Percentiles rank a stretch among this genome's conserved stretches.
Evolutionary conservation across 1,284 basidiomycete species (phyloP).

Genomic region (Cutaneotrichosporon daszewskae): DNA sequence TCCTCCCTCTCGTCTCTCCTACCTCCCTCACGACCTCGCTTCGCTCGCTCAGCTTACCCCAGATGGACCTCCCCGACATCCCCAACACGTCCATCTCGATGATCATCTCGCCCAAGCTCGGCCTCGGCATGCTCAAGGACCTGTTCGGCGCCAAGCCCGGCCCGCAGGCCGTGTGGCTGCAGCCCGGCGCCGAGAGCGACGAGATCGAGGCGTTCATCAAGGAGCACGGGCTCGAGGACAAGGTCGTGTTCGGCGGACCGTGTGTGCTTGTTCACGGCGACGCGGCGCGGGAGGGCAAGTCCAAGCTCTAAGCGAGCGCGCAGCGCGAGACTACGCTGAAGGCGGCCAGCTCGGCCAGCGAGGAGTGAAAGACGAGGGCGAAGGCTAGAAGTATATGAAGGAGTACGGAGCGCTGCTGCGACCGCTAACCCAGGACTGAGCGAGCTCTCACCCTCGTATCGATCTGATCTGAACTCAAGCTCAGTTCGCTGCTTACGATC

Average conservation of each 20-base stretch:
- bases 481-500: no score
- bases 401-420: no score
- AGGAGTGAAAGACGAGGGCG: no score
- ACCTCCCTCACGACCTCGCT: not conserved
- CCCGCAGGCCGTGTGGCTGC: conserved; percentile 71
- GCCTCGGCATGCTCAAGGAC: conserved; percentile 30
- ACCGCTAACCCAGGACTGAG: no score
- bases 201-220: conserved; percentile 54
- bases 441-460: no score
- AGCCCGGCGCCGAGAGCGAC: conserved; percentile 72
- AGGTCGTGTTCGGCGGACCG: conserved; percentile 65
- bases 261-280: conserved; percentile 70
- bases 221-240: conserved; percentile 56
- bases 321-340: no score
- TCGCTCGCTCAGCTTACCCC: conserved; percentile 18
- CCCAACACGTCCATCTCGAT: conserved; percentile 68
- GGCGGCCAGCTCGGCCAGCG: no score
- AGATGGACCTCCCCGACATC: conserved; percentile 60
- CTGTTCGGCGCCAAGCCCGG: conserved; percentile 55
- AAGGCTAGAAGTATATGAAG: no score
- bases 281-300: conserved; percentile 24
- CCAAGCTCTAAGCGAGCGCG: conserved; percentile 7
- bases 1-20: not conserved
- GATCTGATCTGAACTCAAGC: no score
- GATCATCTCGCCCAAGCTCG: conserved; percentile 65